A percentile compares a stretch with the other conserved stretches of the same genome.
These are phyloP conservation scores for Carex myosuroides DNA, from an alignment of 176 grass and related monocot genomes.

Conservation along the genomic window DNA sequence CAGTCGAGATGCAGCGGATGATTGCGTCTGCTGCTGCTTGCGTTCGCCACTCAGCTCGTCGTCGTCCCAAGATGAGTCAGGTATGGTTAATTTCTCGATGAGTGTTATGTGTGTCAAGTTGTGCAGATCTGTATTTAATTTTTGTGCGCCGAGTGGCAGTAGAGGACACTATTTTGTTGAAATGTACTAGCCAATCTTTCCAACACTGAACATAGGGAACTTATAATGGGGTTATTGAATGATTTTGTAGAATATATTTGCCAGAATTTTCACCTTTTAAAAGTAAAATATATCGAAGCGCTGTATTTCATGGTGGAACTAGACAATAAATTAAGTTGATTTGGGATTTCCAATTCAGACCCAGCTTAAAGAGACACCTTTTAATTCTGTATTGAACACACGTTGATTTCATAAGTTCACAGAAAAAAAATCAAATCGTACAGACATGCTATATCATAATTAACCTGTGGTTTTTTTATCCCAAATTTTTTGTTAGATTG, in stretches of 20 bases:
- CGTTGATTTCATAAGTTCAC: not conserved
- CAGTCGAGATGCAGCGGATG: constrained; percentile 62
- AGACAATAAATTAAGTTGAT: too few relatives aligned
- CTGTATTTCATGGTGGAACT: too few relatives aligned
- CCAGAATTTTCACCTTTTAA: not conserved
- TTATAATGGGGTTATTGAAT: not conserved
- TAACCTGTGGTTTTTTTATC: not conserved
- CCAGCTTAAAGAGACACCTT: not conserved
- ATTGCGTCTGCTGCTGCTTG: constrained; percentile 66
- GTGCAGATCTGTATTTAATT: not conserved
- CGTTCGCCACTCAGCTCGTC: constrained; percentile 76
- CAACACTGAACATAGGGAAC: not conserved
- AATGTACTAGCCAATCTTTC: not conserved
- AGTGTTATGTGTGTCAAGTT: not conserved
- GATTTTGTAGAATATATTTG: not conserved
- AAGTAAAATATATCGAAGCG: not conserved
- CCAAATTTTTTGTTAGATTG: constrained; percentile 29
- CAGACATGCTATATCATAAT: not conserved
- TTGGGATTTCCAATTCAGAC: not conserved
- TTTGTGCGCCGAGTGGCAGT: too few relatives aligned
- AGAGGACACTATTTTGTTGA: not conserved
- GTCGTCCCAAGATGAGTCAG: constrained; percentile 93
- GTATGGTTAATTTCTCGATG: constrained; percentile 4
- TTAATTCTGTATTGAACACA: not conserved
- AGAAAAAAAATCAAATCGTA: not conserved